Evolutionary conservation across 2,329 filamentous ascomycete genomes (phyloP).

Genomic region (Calonectria multiphialidica): DNA sequence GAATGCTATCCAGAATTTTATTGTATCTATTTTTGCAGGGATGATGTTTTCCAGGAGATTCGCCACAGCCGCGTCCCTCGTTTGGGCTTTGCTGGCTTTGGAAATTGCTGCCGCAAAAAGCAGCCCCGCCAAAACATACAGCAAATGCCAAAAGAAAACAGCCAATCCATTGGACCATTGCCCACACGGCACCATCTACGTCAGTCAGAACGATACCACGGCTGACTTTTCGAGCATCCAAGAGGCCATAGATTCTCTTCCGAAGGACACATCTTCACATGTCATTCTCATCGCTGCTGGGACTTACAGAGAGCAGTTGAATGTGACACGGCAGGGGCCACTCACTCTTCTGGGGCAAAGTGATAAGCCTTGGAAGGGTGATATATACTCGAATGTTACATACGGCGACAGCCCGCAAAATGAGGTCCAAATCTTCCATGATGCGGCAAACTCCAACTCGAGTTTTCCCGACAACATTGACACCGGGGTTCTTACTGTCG

Average conservation of each 20-base stretch:
- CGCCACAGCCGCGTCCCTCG: not conserved
- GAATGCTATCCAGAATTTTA: not conserved
- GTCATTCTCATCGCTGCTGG: slow-evolving; percentile 70
- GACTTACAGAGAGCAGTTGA: slow-evolving; percentile 73
- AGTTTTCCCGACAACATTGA: slow-evolving; percentile 68
- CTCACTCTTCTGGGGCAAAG: slow-evolving; percentile 71
- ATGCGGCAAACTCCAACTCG: slow-evolving; percentile 61
- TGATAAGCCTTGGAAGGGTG: slow-evolving; percentile 45
- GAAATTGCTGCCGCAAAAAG: not conserved
- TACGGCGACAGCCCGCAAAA: slow-evolving; percentile 54
- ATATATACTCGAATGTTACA: slow-evolving; percentile 54
- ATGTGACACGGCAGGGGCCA: slow-evolving; percentile 71
- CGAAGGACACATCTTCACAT: slow-evolving; percentile 34
- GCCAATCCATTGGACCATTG: slow-evolving; percentile 45
- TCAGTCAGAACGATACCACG: slow-evolving; percentile 46
- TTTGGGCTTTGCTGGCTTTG: not conserved
- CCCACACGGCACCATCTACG: slow-evolving; percentile 52
- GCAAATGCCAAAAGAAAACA: slow-evolving; percentile 18
- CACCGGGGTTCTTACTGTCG: slow-evolving; percentile 71
- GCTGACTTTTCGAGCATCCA: slow-evolving; percentile 54
- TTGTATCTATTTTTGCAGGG: not conserved
- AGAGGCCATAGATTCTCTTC: slow-evolving; percentile 52
- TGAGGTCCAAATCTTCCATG: slow-evolving; percentile 68
- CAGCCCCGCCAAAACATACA: slow-evolving; percentile 17
- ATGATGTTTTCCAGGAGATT: not conserved